Evolutionary conservation across 2,329 filamentous ascomycete genomes (phyloP).

Genomic region (Ilyonectria mors-panacis): DNA sequence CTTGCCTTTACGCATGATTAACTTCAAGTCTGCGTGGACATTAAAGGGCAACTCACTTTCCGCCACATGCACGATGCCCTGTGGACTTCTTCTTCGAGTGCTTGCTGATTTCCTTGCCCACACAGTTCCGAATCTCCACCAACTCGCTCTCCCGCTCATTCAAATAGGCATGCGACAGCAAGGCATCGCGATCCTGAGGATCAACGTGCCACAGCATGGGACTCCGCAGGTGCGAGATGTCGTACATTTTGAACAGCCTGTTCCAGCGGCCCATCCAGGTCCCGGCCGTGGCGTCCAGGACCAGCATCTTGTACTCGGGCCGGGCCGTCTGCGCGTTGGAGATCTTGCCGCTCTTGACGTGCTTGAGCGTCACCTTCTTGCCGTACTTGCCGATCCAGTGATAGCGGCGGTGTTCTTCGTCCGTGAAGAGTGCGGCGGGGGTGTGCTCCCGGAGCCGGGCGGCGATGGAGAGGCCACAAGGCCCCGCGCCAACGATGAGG

Average conservation of each 20-base stretch:
- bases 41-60: slow-evolving; percentile 56
- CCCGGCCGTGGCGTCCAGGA: slow-evolving; percentile 76
- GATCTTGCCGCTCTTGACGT: slow-evolving; percentile 54
- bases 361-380: slow-evolving; percentile 70
- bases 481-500: slow-evolving; percentile 81
- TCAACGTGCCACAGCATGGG: slow-evolving; percentile 90
- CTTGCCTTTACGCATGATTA: slow-evolving; percentile 50
- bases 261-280: slow-evolving; percentile 82
- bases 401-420: slow-evolving; percentile 86
- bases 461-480: slow-evolving; percentile 81
- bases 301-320: slow-evolving; percentile 64
- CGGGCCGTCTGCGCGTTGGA: slow-evolving; percentile 28
- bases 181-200: slow-evolving; percentile 79
- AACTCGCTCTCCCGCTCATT: slow-evolving; percentile 74
- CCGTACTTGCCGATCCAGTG: slow-evolving; percentile 81
- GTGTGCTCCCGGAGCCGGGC: slow-evolving; percentile 80
- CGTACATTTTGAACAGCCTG: slow-evolving; percentile 75
- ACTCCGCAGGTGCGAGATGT: slow-evolving; percentile 80
- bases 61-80: slow-evolving; percentile 52
- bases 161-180: slow-evolving; percentile 78
- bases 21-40: not conserved
- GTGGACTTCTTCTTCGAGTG: slow-evolving; percentile 78
- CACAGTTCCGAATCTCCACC: slow-evolving; percentile 79
- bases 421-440: slow-evolving; percentile 85
- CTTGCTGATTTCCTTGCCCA: slow-evolving; percentile 86